These are phyloP conservation scores for Alternaria panax DNA, from an alignment of 2,329 filamentous ascomycete species.

Conservation along the genomic window DNA sequence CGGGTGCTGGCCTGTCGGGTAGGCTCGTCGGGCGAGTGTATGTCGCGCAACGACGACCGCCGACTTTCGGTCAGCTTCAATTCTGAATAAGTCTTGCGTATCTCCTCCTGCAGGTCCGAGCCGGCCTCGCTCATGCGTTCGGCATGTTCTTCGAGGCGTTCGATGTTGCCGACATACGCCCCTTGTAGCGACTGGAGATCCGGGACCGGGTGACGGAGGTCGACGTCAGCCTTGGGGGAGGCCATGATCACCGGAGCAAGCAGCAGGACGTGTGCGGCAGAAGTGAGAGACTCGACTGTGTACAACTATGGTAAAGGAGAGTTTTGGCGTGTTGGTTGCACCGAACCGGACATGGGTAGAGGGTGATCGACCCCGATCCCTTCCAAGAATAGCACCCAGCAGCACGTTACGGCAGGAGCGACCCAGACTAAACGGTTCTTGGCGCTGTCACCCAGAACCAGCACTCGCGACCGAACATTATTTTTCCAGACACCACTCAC, in stretches of 20 bases:
- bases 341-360: slow-evolving; percentile 22
- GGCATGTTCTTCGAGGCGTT: slow-evolving; percentile 76
- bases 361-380: slow-evolving; percentile 5
- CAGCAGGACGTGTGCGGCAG: not conserved
- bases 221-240: slow-evolving; percentile 27
- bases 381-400: slow-evolving; percentile 34
- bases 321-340: slow-evolving; percentile 21
- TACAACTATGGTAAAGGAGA: slow-evolving; percentile 20
- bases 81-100: slow-evolving; percentile 74
- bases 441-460: slow-evolving; percentile 18
- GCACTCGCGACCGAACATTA: not conserved
- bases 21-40: slow-evolving; percentile 40
- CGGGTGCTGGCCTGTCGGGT: slow-evolving; percentile 37
- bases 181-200: slow-evolving; percentile 69
- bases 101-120: slow-evolving; percentile 79
- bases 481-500: not conserved
- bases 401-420: slow-evolving; percentile 19
- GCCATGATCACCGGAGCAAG: slow-evolving; percentile 29
- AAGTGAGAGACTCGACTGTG: not conserved
- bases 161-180: slow-evolving; percentile 71
- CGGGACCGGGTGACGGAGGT: slow-evolving; percentile 64
- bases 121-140: slow-evolving; percentile 75
- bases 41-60: slow-evolving; percentile 67
- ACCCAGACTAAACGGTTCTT: slow-evolving; percentile 15
- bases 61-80: slow-evolving; percentile 74